Evolutionary conservation across 169 alveolate genomes (phyloP).

Genomic region (Eimeria brunetti): DNA sequence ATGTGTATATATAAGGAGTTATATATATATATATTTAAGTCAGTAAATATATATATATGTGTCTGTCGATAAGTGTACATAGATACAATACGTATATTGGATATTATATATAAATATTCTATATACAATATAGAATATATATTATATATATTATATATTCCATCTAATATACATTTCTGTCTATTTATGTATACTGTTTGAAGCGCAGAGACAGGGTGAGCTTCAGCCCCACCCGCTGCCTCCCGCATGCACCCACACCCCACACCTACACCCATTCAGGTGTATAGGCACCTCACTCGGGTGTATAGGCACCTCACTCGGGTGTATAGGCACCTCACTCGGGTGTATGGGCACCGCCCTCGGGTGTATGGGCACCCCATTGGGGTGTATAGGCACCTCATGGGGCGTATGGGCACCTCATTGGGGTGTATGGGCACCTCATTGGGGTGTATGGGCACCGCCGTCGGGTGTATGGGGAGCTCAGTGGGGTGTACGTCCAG

Average conservation of each 20-base stretch:
- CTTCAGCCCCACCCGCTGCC: background rate
- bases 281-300: no score
- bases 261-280: background rate
- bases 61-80: background rate
- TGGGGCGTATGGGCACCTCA: background rate
- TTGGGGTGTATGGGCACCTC: background rate
- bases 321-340: background rate
- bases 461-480: no score
- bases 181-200: no score
- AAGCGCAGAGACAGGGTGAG: no score
- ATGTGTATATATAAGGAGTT: background rate
- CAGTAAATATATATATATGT: no score
- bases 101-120: no score
- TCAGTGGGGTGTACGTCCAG: no score
- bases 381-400: background rate
- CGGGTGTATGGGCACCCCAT: background rate
- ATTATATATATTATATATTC: no score
- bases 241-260: background rate
- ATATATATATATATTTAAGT: background rate
- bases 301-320: background rate
- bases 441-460: background rate
- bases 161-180: no score
- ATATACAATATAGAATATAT: no score
- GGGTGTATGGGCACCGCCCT: no score
- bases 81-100: no score